A percentile compares a stretch with the other conserved stretches of the same genome.
These are phyloP conservation scores for Stephania japonica DNA, from an alignment of 164 flowering plant species.

Conservation along the genomic window DNA sequence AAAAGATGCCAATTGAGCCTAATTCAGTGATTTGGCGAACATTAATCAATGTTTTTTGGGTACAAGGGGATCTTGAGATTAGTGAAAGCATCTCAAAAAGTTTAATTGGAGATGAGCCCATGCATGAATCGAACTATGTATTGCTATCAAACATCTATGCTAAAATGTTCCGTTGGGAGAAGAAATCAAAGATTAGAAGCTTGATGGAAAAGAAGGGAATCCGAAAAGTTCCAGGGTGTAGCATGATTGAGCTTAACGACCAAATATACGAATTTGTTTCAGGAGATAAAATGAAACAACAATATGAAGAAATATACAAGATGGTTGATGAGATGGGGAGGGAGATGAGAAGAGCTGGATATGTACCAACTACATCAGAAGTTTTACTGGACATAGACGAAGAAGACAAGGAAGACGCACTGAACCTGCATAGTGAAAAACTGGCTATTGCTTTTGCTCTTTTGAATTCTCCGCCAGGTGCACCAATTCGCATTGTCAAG, in stretches of 20 bases:
- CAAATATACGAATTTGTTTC: slow-evolving; percentile 13
- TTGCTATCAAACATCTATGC: slow-evolving; percentile 14
- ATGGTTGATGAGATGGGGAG: slow-evolving; percentile 16
- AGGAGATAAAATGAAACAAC: slow-evolving; percentile 8
- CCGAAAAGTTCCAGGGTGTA: slow-evolving; percentile 10
- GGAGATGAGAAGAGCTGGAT: slow-evolving; percentile 13
- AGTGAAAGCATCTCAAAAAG: slow-evolving; percentile 9
- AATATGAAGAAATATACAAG: slow-evolving; percentile 6
- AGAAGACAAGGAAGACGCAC: slow-evolving; percentile 16
- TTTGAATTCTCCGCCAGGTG: slow-evolving; percentile 9
- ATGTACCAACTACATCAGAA: slow-evolving; percentile 10
- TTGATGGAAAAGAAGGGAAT: slow-evolving; percentile 14
- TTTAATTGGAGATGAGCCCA: slow-evolving; percentile 12
- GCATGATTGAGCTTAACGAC: slow-evolving; percentile 12
- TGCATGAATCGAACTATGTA: slow-evolving; percentile 12
- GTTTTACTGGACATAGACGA: slow-evolving; percentile 12
- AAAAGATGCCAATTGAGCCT: slow-evolving; percentile 13
- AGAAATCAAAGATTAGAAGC: slow-evolving; percentile 10
- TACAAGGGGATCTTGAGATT: slow-evolving; percentile 11
- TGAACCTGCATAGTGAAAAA: slow-evolving; percentile 15
- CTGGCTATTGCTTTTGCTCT: slow-evolving; percentile 15
- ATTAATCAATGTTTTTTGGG: slow-evolving; percentile 8
- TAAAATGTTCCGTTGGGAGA: slow-evolving; percentile 13
- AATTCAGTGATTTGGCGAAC: slow-evolving; percentile 15
- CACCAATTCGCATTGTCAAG: slow-evolving; percentile 12